Conservation (phyloP, 768 basidiomycete genomes). For the Tylopilus balloui region DNA sequence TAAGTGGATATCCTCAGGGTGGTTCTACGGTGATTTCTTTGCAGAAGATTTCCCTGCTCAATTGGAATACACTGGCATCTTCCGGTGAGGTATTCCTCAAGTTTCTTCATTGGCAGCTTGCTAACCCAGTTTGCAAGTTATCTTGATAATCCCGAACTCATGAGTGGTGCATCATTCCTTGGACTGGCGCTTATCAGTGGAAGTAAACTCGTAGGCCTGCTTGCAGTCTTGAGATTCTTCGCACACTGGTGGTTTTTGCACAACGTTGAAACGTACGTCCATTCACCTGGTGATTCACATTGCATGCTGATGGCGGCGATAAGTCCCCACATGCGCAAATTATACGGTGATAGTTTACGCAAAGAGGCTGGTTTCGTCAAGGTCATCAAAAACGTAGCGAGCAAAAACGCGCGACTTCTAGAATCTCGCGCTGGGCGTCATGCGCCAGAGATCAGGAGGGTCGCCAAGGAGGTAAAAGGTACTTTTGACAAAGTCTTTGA, state of each 20-base stretch:
- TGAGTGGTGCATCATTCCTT: constrained; percentile 94
- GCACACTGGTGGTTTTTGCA: constrained; percentile 96
- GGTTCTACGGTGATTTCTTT: constrained; percentile 99
- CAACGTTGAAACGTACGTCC: constrained; percentile 79
- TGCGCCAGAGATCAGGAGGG: constrained; percentile 75
- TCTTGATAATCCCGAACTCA: constrained; percentile 92
- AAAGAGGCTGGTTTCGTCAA: constrained; percentile 97
- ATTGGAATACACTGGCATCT: constrained; percentile 95
- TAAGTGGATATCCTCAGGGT: constrained; percentile 48
- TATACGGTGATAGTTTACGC: constrained; percentile 90
- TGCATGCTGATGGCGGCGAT: neutral
- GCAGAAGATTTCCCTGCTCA: constrained; percentile 89
- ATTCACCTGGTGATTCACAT: neutral
- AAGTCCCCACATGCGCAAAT: constrained; percentile 98
- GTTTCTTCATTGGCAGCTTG: neutral
- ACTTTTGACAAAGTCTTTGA: constrained; percentile 96
- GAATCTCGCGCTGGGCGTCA: constrained; percentile 77
- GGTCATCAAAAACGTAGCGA: constrained; percentile 92
- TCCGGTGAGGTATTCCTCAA: constrained; percentile 51
- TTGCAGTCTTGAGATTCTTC: constrained; percentile 81
- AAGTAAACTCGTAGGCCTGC: constrained; percentile 82
- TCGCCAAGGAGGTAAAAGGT: constrained; percentile 88
- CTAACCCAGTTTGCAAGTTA: constrained; percentile 46
- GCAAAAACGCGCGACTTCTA: constrained; percentile 70
- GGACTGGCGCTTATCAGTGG: constrained; percentile 89